phyloP scores from a whole-genome alignment of 495 filamentous ascomycete genomes.

The Neurospora sp. region DNA sequence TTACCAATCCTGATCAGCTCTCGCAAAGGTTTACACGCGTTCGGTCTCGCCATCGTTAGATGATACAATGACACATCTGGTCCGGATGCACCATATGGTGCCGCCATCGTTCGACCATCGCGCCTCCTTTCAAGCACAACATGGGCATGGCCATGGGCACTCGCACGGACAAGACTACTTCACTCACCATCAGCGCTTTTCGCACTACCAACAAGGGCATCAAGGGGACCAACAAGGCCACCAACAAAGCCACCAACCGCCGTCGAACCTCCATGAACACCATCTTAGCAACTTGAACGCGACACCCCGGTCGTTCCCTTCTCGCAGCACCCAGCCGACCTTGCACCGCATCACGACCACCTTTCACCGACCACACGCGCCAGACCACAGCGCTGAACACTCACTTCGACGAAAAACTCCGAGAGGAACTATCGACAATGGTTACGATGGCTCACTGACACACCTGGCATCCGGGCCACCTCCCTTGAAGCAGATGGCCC shows the following conservation, averaged over 20 bases:
- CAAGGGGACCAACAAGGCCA: neutral
- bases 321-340: slow-evolving; percentile 27
- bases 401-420: slow-evolving; percentile 88
- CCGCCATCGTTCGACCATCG: slow-evolving; percentile 28
- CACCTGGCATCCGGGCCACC: slow-evolving; percentile 70
- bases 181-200: slow-evolving; percentile 15
- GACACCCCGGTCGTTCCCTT: slow-evolving; percentile 27
- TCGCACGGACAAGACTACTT: slow-evolving; percentile 21
- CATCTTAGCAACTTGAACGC: slow-evolving; percentile 8
- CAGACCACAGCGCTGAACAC: slow-evolving; percentile 50
- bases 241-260: slow-evolving; percentile 1
- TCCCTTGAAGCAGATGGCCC: slow-evolving; percentile 78
- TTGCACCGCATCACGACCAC: slow-evolving; percentile 21
- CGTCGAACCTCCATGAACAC: slow-evolving; percentile 9
- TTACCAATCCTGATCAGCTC: neutral
- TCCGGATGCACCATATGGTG: slow-evolving; percentile 42
- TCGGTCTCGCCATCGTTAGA: neutral
- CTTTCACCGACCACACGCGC: slow-evolving; percentile 24
- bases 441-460: slow-evolving; percentile 79
- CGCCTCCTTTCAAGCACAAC: slow-evolving; percentile 14
- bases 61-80: slow-evolving; percentile 17
- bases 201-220: slow-evolving; percentile 8
- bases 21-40: neutral
- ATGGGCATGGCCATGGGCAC: neutral
- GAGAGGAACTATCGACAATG: slow-evolving; percentile 82